These are phyloP conservation scores for Pyrenophora seminiperda DNA, from an alignment of 2,329 filamentous ascomycete genomes.

Conservation along the genomic window DNA sequence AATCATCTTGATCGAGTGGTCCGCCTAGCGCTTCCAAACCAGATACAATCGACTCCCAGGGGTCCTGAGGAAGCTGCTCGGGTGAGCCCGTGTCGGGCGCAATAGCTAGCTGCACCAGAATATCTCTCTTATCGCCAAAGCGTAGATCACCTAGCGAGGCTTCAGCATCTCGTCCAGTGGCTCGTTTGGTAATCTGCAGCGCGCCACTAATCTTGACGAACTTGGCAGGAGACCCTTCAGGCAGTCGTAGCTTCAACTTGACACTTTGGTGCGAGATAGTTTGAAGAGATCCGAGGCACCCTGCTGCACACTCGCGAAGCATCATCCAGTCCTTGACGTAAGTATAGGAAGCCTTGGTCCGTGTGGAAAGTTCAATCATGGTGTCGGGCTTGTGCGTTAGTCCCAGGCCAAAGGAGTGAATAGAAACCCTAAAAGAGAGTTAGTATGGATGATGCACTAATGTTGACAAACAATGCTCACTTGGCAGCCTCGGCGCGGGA, in stretches of 20 bases:
- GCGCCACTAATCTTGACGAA: slow-evolving; percentile 99
- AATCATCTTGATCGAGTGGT: slow-evolving; percentile 82
- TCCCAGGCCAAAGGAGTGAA: slow-evolving; percentile 94
- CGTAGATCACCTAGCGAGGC: slow-evolving; percentile 88
- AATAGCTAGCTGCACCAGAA: slow-evolving; percentile 82
- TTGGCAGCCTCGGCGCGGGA: slow-evolving; percentile 96
- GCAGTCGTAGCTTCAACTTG: slow-evolving; percentile 89
- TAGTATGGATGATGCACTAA: slow-evolving; percentile 14
- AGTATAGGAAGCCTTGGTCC: slow-evolving; percentile 95
- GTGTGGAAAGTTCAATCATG: slow-evolving; percentile 94
- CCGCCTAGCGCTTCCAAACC: slow-evolving; percentile 92
- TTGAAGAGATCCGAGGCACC: slow-evolving; percentile 89
- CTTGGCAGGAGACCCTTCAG: slow-evolving; percentile 95
- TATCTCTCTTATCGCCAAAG: slow-evolving; percentile 86
- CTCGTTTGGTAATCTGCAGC: slow-evolving; percentile 93
- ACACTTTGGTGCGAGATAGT: slow-evolving; percentile 98
- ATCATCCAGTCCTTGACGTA: slow-evolving; percentile 99
- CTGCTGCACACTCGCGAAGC: slow-evolving; percentile 93
- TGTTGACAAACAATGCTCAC: slow-evolving; percentile 56
- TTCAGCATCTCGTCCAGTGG: slow-evolving; percentile 91
- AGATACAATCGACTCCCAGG: slow-evolving; percentile 97
- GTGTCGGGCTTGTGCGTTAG: slow-evolving; percentile 98
- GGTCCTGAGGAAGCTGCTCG: slow-evolving; percentile 87
- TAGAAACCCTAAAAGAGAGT: slow-evolving; percentile 70
- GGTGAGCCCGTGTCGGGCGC: slow-evolving; percentile 80